Percentiles rank a stretch among this genome's conserved stretches.
Evolutionary conservation across 2,329 filamentous ascomycete genomes (phyloP).

Genomic region (Aspergillus tamarii): DNA sequence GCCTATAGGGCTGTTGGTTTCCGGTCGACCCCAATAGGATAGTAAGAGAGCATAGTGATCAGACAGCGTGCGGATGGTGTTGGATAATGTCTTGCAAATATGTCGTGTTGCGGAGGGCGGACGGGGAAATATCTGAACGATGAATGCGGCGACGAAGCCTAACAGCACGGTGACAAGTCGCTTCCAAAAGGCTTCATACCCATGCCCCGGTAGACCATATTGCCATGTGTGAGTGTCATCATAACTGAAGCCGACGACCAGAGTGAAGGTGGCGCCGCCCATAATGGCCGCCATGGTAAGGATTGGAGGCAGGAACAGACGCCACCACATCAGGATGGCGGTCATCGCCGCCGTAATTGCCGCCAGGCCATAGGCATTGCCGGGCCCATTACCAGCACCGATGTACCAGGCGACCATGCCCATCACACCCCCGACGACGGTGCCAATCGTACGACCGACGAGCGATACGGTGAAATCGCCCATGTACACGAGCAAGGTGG

Average conservation of each 20-base stretch:
- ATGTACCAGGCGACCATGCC: constrained; percentile 57
- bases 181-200: constrained; percentile 13
- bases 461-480: constrained; percentile 55
- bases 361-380: constrained; percentile 55
- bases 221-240: constrained; percentile 38
- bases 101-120: constrained; percentile 12
- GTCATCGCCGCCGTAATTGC: constrained; percentile 43
- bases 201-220: constrained; percentile 8
- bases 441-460: constrained; percentile 46
- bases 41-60: constrained; percentile 14
- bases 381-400: constrained; percentile 51
- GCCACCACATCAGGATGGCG: constrained; percentile 38
- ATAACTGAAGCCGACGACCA: constrained; percentile 54
- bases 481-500: constrained; percentile 53
- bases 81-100: constrained; percentile 11
- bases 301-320: constrained; percentile 37
- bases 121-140: constrained; percentile 12
- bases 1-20: neutral
- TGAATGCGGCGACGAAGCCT: constrained; percentile 8
- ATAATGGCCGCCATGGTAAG: constrained; percentile 41
- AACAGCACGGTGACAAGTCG: constrained; percentile 11
- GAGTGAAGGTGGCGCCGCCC: constrained; percentile 47
- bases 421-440: constrained; percentile 51
- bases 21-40: constrained; percentile 6
- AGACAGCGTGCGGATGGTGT: constrained; percentile 10